phyloP scores from a whole-genome alignment of 805 yeast genomes.

The Ogataea zsoltii region DNA sequence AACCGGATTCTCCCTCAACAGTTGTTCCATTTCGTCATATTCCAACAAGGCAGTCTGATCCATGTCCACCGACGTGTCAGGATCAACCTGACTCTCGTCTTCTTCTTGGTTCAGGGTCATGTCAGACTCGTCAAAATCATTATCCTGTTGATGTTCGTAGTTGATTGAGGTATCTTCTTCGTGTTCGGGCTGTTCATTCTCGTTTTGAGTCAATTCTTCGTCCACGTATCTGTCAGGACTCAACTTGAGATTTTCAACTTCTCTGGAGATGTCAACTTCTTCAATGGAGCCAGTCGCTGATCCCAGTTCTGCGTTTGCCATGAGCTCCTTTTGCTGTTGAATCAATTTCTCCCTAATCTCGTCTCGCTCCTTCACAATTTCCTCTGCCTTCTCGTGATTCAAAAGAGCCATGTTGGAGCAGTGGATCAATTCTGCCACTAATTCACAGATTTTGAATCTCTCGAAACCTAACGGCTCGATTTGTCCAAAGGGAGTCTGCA shows the following conservation, averaged over 20 bases:
- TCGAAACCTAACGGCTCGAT: conserved; percentile 86
- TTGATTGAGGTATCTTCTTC: conserved; percentile 5
- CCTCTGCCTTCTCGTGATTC: conserved; percentile 74
- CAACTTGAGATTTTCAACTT: conserved; percentile 33
- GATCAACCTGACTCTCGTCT: conserved; percentile 33
- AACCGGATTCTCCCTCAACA: conserved; percentile 51
- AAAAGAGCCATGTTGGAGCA: conserved; percentile 96
- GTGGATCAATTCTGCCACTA: conserved; percentile 90
- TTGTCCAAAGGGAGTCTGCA: conserved; percentile 65
- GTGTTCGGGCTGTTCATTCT: conserved; percentile 5
- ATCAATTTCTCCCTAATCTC: conserved; percentile 56
- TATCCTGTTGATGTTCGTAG: conserved; percentile 11
- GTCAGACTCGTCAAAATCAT: conserved; percentile 31
- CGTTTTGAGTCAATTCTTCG: neutral
- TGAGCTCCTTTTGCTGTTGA: conserved; percentile 30
- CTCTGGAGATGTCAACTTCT: conserved; percentile 35
- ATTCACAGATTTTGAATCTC: conserved; percentile 84
- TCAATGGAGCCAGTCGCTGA: conserved; percentile 30
- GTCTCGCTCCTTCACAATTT: conserved; percentile 69
- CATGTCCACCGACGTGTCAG: conserved; percentile 23
- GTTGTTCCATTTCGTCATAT: conserved; percentile 26
- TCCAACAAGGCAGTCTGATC: conserved; percentile 23
- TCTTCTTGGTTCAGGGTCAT: conserved; percentile 25
- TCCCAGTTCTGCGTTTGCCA: conserved; percentile 28
- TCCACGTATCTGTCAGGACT: conserved; percentile 16